Percentiles rank a stretch among this genome's conserved stretches.
Conservation (phyloP, 306 rosid species). For the Rosa rugosa region DNA sequence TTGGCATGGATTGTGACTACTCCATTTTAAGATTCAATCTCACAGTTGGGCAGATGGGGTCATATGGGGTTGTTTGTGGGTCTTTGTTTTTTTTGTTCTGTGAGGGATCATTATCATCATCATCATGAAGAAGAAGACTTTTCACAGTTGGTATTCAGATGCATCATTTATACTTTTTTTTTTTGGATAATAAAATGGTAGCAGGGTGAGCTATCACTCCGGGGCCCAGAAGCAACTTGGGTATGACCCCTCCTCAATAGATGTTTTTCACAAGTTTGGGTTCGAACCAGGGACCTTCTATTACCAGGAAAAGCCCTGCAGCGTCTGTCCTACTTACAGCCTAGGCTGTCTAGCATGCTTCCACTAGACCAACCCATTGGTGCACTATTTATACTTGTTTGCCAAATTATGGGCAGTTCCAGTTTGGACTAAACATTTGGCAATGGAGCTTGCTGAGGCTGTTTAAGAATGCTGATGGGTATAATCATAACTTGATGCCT, state of each 20-base stretch:
- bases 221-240: too few relatives aligned
- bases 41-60: constrained; percentile 10
- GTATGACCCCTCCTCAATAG: too few relatives aligned
- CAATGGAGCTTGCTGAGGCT: not conserved
- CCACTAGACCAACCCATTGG: too few relatives aligned
- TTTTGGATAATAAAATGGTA: too few relatives aligned
- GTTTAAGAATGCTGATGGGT: not conserved
- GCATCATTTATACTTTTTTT: constrained; percentile 8
- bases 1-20: not conserved
- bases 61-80: constrained; percentile 7
- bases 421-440: constrained; percentile 16
- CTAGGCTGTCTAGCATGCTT: too few relatives aligned
- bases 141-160: not conserved
- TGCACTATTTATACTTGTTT: constrained; percentile 12
- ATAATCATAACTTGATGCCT: not conserved
- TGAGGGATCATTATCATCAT: not conserved
- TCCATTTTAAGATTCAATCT: not conserved
- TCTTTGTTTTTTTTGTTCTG: not conserved
- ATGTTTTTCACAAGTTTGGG: too few relatives aligned
- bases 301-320: too few relatives aligned
- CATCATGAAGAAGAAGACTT: not conserved
- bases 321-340: too few relatives aligned
- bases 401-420: not conserved
- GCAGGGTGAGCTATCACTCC: too few relatives aligned
- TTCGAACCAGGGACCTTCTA: too few relatives aligned